A percentile compares a stretch with the other conserved stretches of the same genome.
phyloP scores from a whole-genome alignment of 495 filamentous ascomycete species.

The Neurospora sp. region DNA sequence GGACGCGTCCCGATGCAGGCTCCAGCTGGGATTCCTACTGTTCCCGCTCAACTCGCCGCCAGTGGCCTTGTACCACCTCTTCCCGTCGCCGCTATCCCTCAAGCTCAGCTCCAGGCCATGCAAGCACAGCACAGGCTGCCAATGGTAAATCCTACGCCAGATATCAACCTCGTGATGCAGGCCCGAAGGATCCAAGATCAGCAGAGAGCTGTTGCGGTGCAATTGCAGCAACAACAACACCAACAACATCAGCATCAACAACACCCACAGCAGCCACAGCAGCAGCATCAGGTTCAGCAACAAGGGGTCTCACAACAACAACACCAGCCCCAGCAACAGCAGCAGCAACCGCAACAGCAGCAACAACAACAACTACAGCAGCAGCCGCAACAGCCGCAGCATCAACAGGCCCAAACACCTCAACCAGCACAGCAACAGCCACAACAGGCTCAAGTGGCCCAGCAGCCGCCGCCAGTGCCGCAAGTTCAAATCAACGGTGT shows the following conservation, averaged over 20 bases:
- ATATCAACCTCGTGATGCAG: constrained; percentile 43
- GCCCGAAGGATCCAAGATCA: constrained; percentile 54
- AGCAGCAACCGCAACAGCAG: constrained; percentile 17
- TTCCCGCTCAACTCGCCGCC: constrained; percentile 31
- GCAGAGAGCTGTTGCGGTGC: constrained; percentile 43
- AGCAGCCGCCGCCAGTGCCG: constrained; percentile 21
- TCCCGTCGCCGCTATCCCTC: constrained; percentile 60
- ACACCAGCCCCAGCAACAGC: constrained; percentile 12
- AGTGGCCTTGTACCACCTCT: constrained; percentile 45
- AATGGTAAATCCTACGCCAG: constrained; percentile 54
- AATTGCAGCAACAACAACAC: constrained; percentile 31
- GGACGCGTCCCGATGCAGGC: constrained; percentile 32
- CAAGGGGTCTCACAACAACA: constrained; percentile 6
- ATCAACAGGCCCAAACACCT: constrained; percentile 24
- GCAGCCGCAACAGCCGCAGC: constrained; percentile 23
- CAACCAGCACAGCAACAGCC: constrained; percentile 29
- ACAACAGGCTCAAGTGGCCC: constrained; percentile 27
- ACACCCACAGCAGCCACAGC: constrained; percentile 24
- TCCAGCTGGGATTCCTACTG: constrained; percentile 28
- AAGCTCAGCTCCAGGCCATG: constrained; percentile 56
- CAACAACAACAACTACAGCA: constrained; percentile 24
- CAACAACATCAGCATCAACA: constrained; percentile 29
- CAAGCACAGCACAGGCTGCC: constrained; percentile 51
- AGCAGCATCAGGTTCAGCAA: constrained; percentile 16
- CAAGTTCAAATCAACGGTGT: constrained; percentile 26